Conservation (phyloP, 257 asterid species). For the Penstemon newberryi region DNA sequence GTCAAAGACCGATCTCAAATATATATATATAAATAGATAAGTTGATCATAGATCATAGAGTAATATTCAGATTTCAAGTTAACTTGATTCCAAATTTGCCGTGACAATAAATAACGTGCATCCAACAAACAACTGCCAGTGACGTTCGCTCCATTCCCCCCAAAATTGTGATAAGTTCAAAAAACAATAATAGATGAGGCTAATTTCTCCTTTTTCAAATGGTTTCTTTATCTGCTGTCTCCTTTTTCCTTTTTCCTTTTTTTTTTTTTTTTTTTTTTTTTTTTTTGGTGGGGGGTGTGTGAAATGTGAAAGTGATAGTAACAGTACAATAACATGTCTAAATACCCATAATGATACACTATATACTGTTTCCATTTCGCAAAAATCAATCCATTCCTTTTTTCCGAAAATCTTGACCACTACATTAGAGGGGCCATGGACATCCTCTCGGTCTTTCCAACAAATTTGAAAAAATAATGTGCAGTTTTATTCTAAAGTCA, state of each 20-base stretch:
- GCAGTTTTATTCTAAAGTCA: not conserved
- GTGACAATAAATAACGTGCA: not conserved
- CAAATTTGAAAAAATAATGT: not conserved
- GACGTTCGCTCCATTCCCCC: not conserved
- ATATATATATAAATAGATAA: no score
- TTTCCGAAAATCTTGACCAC: conserved; percentile 1
- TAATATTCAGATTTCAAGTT: no score
- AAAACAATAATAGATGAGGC: not conserved
- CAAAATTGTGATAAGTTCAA: conserved; percentile 13
- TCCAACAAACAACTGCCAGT: not conserved
- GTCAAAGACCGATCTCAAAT: no score
- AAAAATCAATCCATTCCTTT: not conserved
- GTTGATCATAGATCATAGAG: no score
- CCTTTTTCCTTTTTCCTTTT: not conserved
- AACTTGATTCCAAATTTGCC: no score
- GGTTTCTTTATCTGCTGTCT: not conserved
- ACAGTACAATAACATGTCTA: not conserved
- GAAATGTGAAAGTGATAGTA: not conserved
- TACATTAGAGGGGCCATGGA: conserved; percentile 1
- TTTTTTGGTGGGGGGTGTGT: no score
- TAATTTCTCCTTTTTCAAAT: not conserved
- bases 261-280: not conserved
- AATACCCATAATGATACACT: not conserved
- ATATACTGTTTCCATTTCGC: not conserved
- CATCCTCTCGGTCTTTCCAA: conserved; percentile 6